Percentiles rank a stretch among this genome's conserved stretches.
phyloP scores from a whole-genome alignment of 2,329 filamentous ascomycete genomes.

The Elsinoe necatrix region DNA sequence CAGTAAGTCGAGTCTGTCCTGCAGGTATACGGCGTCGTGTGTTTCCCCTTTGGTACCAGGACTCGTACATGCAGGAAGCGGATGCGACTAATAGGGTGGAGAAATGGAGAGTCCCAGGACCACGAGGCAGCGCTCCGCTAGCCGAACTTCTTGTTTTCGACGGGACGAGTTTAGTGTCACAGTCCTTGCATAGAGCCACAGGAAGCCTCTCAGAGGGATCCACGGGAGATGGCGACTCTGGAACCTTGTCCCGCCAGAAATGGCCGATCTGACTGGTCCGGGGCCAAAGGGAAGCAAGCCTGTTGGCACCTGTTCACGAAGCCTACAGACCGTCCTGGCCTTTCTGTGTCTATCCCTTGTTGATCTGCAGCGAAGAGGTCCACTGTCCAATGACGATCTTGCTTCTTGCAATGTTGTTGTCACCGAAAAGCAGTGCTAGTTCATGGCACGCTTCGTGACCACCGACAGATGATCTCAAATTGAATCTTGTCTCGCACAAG shows the following conservation, averaged over 20 bases:
- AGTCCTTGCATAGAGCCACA: not conserved
- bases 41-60: not conserved
- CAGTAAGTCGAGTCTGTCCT: not conserved
- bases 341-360: not conserved
- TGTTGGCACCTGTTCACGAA: conserved; percentile 10
- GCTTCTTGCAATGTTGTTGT: not conserved
- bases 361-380: not conserved
- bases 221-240: conserved; percentile 5
- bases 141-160: conserved; percentile 9
- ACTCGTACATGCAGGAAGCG: conserved; percentile 1
- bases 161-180: conserved; percentile 4
- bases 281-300: not conserved
- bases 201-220: not conserved
- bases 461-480: not conserved
- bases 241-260: conserved; percentile 6
- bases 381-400: not conserved
- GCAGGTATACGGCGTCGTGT: conserved; percentile 4
- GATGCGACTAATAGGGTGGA: conserved; percentile 9
- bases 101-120: not conserved
- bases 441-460: not conserved
- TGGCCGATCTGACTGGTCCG: not conserved
- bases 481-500: conserved; percentile 2
- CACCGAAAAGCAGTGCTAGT: not conserved
- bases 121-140: conserved; percentile 1
- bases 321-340: not conserved